Percentiles rank a stretch among this genome's conserved stretches.
Conservation (phyloP, 768 basidiomycete species). For the Scleroderma bovista region DNA sequence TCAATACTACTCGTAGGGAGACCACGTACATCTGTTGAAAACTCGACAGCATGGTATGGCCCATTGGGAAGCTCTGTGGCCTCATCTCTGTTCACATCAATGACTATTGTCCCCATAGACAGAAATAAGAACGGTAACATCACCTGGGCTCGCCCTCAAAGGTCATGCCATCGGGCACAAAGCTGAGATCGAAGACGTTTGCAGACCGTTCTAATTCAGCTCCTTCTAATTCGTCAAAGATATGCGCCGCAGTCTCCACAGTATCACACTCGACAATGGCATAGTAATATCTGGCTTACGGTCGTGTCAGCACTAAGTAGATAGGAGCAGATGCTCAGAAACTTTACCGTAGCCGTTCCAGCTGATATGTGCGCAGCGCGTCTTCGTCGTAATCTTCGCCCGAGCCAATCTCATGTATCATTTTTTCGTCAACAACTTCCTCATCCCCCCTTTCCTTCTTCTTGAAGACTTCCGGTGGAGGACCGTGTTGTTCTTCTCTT, state of each 20-base stretch:
- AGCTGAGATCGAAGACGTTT: slow-evolving; percentile 93
- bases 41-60: slow-evolving; percentile 75
- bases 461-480: slow-evolving; percentile 78
- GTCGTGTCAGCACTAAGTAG: neutral
- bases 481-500: slow-evolving; percentile 82
- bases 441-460: slow-evolving; percentile 26
- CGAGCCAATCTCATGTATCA: slow-evolving; percentile 58
- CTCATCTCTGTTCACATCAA: slow-evolving; percentile 59
- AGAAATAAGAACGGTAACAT: neutral
- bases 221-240: slow-evolving; percentile 84
- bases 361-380: slow-evolving; percentile 83
- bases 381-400: slow-evolving; percentile 85
- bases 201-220: slow-evolving; percentile 96
- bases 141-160: slow-evolving; percentile 78
- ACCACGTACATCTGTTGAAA: slow-evolving; percentile 79
- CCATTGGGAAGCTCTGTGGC: slow-evolving; percentile 58
- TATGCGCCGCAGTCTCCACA: slow-evolving; percentile 66
- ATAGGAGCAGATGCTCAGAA: neutral
- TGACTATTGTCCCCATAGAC: neutral
- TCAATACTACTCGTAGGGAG: too few species aligned
- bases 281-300: slow-evolving; percentile 77
- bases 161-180: slow-evolving; percentile 83
- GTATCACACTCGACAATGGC: slow-evolving; percentile 89
- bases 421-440: slow-evolving; percentile 60
- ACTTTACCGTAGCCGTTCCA: slow-evolving; percentile 82